Evolutionary conservation across 768 basidiomycete genomes (phyloP).

Genomic region (Hericium coralloides): DNA sequence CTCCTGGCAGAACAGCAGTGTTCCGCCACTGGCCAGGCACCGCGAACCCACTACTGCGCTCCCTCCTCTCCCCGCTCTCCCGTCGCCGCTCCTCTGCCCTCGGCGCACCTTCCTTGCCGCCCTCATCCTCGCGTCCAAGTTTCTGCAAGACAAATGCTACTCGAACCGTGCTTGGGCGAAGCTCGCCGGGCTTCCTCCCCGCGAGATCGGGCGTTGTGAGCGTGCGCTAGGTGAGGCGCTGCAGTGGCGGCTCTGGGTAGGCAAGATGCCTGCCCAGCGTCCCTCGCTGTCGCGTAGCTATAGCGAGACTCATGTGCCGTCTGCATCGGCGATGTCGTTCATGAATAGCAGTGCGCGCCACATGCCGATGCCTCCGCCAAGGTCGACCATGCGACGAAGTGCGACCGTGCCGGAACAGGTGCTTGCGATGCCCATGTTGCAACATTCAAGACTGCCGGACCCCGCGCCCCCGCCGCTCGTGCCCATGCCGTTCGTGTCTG

Average conservation of each 20-base stretch:
- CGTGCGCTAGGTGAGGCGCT: slow-evolving; percentile 79
- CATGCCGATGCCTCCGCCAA: no score
- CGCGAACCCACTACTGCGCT: slow-evolving; percentile 15
- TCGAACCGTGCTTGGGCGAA: slow-evolving; percentile 94
- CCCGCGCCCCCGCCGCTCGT: neutral
- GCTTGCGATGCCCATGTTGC: neutral
- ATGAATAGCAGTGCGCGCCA: neutral
- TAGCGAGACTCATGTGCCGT: slow-evolving; percentile 1
- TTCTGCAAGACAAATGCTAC: slow-evolving; percentile 88
- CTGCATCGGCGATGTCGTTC: neutral
- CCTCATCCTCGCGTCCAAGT: slow-evolving; percentile 85
- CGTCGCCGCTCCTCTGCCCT: slow-evolving; percentile 79
- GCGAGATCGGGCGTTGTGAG: slow-evolving; percentile 86
- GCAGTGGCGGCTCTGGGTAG: slow-evolving; percentile 91
- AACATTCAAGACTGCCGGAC: neutral
- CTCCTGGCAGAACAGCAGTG: neutral
- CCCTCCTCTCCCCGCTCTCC: slow-evolving; percentile 37
- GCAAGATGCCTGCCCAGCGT: slow-evolving; percentile 39
- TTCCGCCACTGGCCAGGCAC: neutral
- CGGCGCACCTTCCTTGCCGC: slow-evolving; percentile 84
- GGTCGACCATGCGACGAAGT: neutral
- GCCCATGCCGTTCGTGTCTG: neutral
- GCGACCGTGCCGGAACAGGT: neutral
- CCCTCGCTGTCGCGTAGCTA: slow-evolving; percentile 6
- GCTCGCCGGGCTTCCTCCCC: slow-evolving; percentile 79